Conservation (phyloP, 306 rosid genomes). For the Sphenostylis stenocarpa region DNA sequence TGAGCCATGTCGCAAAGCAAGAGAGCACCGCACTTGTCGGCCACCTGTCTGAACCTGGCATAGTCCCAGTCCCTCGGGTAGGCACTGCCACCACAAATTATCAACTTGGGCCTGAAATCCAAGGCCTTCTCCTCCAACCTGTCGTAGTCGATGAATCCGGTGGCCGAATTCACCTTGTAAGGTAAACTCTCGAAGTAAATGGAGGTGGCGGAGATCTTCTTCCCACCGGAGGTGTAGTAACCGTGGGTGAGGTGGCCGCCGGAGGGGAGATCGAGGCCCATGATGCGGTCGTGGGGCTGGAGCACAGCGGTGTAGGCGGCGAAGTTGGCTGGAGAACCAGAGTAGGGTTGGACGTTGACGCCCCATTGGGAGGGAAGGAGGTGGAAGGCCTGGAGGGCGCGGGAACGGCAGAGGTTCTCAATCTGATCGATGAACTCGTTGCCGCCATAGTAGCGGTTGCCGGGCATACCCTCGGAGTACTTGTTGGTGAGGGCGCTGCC, state of each 20-base stretch:
- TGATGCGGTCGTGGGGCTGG: constrained; percentile 91
- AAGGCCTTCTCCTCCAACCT: constrained; percentile 91
- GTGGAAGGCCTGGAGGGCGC: constrained; percentile 78
- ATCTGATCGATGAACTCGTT: constrained; percentile 93
- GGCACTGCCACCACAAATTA: constrained; percentile 96
- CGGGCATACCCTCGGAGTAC: constrained; percentile 97
- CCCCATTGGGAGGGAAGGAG: constrained; percentile 65
- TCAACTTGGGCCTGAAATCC: constrained; percentile 87
- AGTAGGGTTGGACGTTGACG: constrained; percentile 93
- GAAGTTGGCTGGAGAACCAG: constrained; percentile 96
- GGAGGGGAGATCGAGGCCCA: constrained; percentile 95
- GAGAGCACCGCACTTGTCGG: constrained; percentile 86
- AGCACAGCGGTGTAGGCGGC: constrained; percentile 96
- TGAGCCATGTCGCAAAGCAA: constrained; percentile 97
- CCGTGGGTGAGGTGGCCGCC: constrained; percentile 96
- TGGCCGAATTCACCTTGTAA: constrained; percentile 64
- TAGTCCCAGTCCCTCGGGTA: constrained; percentile 97
- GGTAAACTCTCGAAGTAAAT: constrained; percentile 96
- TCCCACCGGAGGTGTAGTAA: constrained; percentile 88
- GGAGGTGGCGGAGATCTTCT: constrained; percentile 97
- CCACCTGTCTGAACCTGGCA: constrained; percentile 59
- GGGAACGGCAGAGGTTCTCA: constrained; percentile 85
- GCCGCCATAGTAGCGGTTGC: constrained; percentile 91
- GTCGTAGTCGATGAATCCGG: constrained; percentile 82
- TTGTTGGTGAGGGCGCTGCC: constrained; percentile 93